These are phyloP conservation scores for Aureobasidium sp. DNA, from an alignment of 2,329 filamentous ascomycete species.

Conservation along the genomic window DNA sequence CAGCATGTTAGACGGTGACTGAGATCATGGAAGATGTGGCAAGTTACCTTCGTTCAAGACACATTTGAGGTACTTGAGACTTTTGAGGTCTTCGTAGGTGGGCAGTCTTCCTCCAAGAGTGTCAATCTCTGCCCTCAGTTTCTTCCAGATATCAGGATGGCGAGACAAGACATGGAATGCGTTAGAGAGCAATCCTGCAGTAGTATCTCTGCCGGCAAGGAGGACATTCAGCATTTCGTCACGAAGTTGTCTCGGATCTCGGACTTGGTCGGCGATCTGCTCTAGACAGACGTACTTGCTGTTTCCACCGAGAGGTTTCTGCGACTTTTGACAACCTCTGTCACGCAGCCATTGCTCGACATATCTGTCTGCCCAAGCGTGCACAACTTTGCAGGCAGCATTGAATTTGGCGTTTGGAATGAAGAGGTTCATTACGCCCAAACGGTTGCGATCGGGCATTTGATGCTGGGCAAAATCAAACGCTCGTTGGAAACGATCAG, in stretches of 20 bases:
- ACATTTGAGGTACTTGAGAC: slow-evolving; percentile 35
- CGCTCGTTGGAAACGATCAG: slow-evolving; percentile 10
- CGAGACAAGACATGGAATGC: slow-evolving; percentile 23
- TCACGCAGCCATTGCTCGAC: slow-evolving; percentile 16
- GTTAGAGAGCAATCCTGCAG: not conserved
- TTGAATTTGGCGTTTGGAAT: slow-evolving; percentile 11
- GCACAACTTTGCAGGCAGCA: slow-evolving; percentile 8
- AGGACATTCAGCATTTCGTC: slow-evolving; percentile 32
- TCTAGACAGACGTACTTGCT: slow-evolving; percentile 49
- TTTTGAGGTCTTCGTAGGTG: slow-evolving; percentile 16
- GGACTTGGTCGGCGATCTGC: slow-evolving; percentile 44
- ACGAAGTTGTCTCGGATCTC: slow-evolving; percentile 30
- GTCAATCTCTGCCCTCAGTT: slow-evolving; percentile 17
- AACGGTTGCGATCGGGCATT: slow-evolving; percentile 1
- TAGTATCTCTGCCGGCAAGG: not conserved
- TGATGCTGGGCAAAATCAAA: slow-evolving; percentile 13
- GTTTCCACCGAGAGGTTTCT: slow-evolving; percentile 6
- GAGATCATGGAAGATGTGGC: too few relatives aligned
- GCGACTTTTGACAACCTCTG: not conserved
- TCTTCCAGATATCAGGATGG: slow-evolving; percentile 18
- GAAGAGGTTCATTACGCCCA: slow-evolving; percentile 14
- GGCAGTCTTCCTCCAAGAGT: slow-evolving; percentile 33
- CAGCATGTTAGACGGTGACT: not conserved
- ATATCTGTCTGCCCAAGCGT: slow-evolving; percentile 13
- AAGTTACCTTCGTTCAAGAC: slow-evolving; percentile 49